phyloP scores from a whole-genome alignment of 257 asterid genomes.

The Capsicum chinense region DNA sequence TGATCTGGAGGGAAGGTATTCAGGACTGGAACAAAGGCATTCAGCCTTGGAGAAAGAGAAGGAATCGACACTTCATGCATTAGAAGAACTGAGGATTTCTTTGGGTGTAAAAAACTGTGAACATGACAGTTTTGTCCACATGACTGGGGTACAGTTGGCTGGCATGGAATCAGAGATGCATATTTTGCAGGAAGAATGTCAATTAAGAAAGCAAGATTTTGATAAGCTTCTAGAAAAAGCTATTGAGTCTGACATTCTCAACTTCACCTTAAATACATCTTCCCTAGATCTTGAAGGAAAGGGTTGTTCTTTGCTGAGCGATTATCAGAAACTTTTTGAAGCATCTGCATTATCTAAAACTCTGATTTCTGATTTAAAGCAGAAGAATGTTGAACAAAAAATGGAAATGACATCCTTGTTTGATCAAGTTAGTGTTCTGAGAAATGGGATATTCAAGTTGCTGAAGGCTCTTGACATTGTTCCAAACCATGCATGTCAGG shows the following conservation, averaged over 20 bases:
- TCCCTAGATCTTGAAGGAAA: constrained; percentile 63
- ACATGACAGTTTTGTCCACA: constrained; percentile 50
- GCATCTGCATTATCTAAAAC: constrained; percentile 50
- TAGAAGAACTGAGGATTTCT: constrained; percentile 62
- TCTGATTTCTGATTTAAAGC: constrained; percentile 56
- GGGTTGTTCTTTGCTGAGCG: constrained; percentile 45
- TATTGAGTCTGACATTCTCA: constrained; percentile 62
- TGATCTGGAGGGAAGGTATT: constrained; percentile 57
- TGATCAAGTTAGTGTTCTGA: constrained; percentile 55
- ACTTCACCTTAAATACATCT: constrained; percentile 56
- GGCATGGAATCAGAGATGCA: constrained; percentile 53
- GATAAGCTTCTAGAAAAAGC: constrained; percentile 62
- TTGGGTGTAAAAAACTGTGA: constrained; percentile 67
- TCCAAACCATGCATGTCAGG: constrained; percentile 42
- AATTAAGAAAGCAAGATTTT: constrained; percentile 55
- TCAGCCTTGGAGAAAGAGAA: constrained; percentile 71
- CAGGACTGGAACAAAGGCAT: constrained; percentile 65
- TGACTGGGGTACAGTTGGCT: constrained; percentile 47
- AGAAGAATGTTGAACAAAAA: constrained; percentile 50
- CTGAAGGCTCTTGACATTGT: constrained; percentile 59
- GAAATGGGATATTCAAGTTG: constrained; percentile 56
- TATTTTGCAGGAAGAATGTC: constrained; percentile 58
- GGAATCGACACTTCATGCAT: constrained; percentile 54
- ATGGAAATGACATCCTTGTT: constrained; percentile 57
- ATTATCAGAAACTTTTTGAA: constrained; percentile 58